Evolutionary conservation across 495 filamentous ascomycete species (phyloP), one percentile per base, ranked within the genome.

Genomic region (Penicillium verhagenii): DNA sequence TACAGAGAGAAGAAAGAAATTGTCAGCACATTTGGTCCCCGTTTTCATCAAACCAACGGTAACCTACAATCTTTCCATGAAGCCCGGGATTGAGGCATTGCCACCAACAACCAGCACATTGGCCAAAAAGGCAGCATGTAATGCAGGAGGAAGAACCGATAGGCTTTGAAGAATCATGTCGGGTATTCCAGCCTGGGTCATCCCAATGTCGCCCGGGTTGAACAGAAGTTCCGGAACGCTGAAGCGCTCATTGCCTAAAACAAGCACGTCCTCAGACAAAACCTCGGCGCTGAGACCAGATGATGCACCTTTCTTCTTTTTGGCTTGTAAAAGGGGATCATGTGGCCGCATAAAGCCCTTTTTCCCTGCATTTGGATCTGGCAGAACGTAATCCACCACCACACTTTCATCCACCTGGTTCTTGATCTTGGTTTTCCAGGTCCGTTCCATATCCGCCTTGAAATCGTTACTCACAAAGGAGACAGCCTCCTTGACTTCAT

Each of bases 31-130:
- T 23, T 33, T 45, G 11, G 7, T 31, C n/a, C 6, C 42, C 23
- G 14, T 8, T 33, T 1, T 5, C 24, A 9, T 6, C 18, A 38
- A 33, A 52, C 28, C 38, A 13, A 8, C 3, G 6, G 42, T n/a
- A 53, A 57, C 77, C 49, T 74, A 86, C 71, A 99, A 67, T 60
- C 95, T 79, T 60, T 90, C 82, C 67, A 92, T 82, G 58, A 97
- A 96, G 0, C 92, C 92, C 5, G 85, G 79, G 19, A 96, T 82
- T 37, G 86, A 73, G 1, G 86, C 74, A 70, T 92, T 97, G 6
- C 94, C 95, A 1, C 94, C 95, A 3, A 96, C 88, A 7, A 96
- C 85, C 13, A 97, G 66, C 26, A 97, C 85, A 60, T 99, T 97
- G 8, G 90, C 86, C 40, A 97, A 71, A 58, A 96, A 82, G 0